Conservation (phyloP, 306 rosid species). For the Alnus glutinosa region DNA sequence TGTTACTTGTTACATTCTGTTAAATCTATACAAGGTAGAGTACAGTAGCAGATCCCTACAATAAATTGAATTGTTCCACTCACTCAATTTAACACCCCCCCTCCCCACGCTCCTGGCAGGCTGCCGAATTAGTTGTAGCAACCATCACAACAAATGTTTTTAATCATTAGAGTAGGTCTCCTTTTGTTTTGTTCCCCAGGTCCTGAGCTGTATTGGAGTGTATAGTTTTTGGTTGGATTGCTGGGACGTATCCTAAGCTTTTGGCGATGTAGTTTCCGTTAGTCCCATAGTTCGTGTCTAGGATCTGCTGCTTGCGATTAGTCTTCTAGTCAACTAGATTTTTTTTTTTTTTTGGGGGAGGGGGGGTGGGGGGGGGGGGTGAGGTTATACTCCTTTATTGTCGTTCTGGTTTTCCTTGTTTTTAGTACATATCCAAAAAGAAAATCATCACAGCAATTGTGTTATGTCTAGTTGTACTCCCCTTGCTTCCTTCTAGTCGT, state of each 20-base stretch:
- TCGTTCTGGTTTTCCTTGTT: background rate
- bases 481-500: slow-evolving; percentile 3
- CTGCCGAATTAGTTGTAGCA: background rate
- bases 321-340: background rate
- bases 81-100: background rate
- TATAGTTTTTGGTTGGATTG: background rate
- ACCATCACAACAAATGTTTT: background rate
- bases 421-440: background rate
- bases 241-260: background rate
- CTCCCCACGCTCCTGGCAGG: too few relatives aligned
- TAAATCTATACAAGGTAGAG: background rate
- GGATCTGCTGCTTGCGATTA: background rate
- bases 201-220: background rate
- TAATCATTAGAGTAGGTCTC: background rate
- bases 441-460: background rate
- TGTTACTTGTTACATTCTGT: background rate
- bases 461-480: background rate
- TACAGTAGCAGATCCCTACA: background rate
- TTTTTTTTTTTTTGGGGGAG: background rate
- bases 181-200: background rate
- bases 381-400: background rate
- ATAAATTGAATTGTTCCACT: background rate
- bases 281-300: background rate
- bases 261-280: background rate
- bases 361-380: too few relatives aligned